Conservation (phyloP, 192 early-diverging fungal species). For the Coemansia pectinata region DNA sequence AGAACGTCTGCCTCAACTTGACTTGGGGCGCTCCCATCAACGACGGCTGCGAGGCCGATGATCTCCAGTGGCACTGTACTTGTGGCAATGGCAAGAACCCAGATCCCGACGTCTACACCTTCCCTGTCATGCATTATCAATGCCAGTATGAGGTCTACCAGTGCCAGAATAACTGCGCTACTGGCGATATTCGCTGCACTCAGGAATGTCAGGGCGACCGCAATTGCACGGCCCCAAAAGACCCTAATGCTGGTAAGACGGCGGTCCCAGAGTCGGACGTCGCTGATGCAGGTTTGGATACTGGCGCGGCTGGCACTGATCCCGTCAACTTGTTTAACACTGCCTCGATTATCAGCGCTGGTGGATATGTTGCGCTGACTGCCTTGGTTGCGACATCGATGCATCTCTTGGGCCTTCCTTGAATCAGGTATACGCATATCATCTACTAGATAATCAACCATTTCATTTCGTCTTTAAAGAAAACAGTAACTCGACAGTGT, state of each 20-base stretch:
- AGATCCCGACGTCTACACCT: slow-evolving; percentile 51
- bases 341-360: slow-evolving; percentile 32
- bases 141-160: slow-evolving; percentile 52
- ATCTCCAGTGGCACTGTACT: slow-evolving; percentile 52
- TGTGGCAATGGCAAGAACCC: slow-evolving; percentile 58
- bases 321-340: slow-evolving; percentile 51
- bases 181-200: slow-evolving; percentile 54
- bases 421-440: background rate
- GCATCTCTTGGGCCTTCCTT: slow-evolving; percentile 37
- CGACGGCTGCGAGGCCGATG: slow-evolving; percentile 47
- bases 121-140: slow-evolving; percentile 56
- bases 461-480: background rate
- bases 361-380: slow-evolving; percentile 40
- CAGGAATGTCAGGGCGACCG: slow-evolving; percentile 55
- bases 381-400: slow-evolving; percentile 44
- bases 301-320: slow-evolving; percentile 16
- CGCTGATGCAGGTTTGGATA: slow-evolving; percentile 44
- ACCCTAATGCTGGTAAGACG: slow-evolving; percentile 50
- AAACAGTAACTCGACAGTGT: background rate
- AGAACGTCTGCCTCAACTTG: slow-evolving; percentile 57
- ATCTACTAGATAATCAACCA: background rate
- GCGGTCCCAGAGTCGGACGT: slow-evolving; percentile 30
- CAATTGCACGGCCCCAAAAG: slow-evolving; percentile 56
- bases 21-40: slow-evolving; percentile 52
- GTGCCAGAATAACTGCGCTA: slow-evolving; percentile 57